Evolutionary conservation across 2,329 filamentous ascomycete species (phyloP).

Genomic region (Paecilomyces variotii): DNA sequence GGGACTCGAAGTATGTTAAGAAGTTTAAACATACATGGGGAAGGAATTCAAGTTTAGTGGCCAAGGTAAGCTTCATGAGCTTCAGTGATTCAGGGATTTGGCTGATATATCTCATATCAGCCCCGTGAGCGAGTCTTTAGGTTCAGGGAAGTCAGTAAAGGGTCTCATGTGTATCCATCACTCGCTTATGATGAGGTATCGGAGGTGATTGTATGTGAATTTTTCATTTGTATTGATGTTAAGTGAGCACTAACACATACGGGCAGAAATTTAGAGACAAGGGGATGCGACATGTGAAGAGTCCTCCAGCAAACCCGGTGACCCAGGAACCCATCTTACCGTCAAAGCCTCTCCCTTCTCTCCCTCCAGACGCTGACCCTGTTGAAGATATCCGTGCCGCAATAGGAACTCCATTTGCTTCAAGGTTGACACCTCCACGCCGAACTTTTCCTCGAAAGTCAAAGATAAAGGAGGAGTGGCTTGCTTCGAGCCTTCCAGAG

Average conservation of each 20-base stretch:
- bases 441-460: background rate
- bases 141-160: background rate
- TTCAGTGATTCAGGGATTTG: background rate
- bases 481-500: background rate
- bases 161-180: background rate
- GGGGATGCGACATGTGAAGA: background rate
- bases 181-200: background rate
- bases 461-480: background rate
- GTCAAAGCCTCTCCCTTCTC: background rate
- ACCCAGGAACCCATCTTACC: background rate
- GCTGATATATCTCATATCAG: background rate
- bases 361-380: background rate
- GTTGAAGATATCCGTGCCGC: background rate
- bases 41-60: background rate
- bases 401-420: background rate
- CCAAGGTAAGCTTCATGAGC: background rate
- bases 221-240: background rate
- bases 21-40: background rate
- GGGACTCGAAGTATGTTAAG: background rate
- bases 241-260: background rate
- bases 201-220: background rate
- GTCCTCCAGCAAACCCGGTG: background rate
- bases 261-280: background rate
- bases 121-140: background rate
- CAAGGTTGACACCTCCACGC: background rate